These are phyloP conservation scores for Epichloe aotearoae DNA, from an alignment of 2,329 filamentous ascomycete species.

Conservation along the genomic window DNA sequence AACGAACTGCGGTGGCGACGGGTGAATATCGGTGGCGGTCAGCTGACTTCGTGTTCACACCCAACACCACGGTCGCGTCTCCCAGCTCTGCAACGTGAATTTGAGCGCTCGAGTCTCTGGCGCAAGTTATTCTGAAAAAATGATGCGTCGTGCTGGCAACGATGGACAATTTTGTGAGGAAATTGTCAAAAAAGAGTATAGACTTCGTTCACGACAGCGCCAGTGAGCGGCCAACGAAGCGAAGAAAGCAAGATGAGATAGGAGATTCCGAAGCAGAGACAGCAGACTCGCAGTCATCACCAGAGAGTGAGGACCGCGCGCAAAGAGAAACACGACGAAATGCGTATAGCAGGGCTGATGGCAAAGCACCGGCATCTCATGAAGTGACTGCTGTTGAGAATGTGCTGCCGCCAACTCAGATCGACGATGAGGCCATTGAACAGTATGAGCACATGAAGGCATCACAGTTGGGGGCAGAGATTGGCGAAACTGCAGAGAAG, in stretches of 20 bases:
- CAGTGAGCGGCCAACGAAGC: constrained; percentile 17
- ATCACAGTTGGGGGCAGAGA: constrained; percentile 29
- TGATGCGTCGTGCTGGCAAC: constrained; percentile 7
- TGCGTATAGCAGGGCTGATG: constrained; percentile 1
- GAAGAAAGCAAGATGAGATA: constrained; percentile 16
- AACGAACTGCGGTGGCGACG: background rate
- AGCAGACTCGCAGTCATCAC: constrained; percentile 10
- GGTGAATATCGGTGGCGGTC: constrained; percentile 12
- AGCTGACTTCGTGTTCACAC: constrained; percentile 26
- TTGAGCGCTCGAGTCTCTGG: background rate
- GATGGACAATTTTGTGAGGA: constrained; percentile 27
- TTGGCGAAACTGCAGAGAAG: constrained; percentile 28
- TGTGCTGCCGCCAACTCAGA: constrained; percentile 53
- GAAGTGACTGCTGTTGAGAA: constrained; percentile 25
- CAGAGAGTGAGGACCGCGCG: constrained; percentile 5
- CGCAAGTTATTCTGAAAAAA: background rate
- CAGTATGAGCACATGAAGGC: constrained; percentile 62
- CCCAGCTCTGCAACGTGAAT: background rate
- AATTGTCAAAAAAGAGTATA: constrained; percentile 12
- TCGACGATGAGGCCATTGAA: constrained; percentile 59
- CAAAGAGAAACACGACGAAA: background rate
- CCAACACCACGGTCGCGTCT: constrained; percentile 4
- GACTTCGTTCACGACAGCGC: constrained; percentile 5
- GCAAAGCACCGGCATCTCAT: constrained; percentile 7
- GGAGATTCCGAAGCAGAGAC: constrained; percentile 12